Conservation (phyloP, 441 rosid genomes). For the Erodium texanum region DNA sequence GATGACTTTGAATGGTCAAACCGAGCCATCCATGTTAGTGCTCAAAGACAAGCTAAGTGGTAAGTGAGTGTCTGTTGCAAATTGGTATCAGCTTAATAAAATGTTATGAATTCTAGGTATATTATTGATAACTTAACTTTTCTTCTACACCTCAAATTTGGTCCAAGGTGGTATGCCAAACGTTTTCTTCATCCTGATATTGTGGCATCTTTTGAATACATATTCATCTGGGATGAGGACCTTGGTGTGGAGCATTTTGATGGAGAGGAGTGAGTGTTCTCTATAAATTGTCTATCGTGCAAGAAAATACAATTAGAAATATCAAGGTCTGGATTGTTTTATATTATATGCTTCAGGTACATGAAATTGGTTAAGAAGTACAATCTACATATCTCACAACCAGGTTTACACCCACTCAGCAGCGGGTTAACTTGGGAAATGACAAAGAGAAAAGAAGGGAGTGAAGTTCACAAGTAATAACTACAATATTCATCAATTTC, state of each 20-base stretch:
- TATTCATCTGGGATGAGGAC: neutral
- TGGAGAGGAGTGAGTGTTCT: conserved; percentile 42
- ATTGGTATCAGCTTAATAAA: neutral
- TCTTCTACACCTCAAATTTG: conserved; percentile 1
- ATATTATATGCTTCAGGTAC: neutral
- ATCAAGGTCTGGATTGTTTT: neutral
- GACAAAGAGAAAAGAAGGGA: conserved; percentile 79
- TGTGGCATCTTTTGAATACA: conserved; percentile 65
- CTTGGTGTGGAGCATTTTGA: neutral
- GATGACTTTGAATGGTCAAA: conserved; percentile 97
- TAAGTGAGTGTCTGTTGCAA: conserved; percentile 16
- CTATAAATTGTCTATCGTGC: neutral
- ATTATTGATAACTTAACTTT: neutral
- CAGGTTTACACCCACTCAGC: conserved; percentile 51
- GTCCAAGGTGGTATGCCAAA: conserved; percentile 94
- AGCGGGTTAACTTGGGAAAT: conserved; percentile 84
- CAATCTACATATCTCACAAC: conserved; percentile 3
- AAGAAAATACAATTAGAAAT: neutral
- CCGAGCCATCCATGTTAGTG: conserved; percentile 85
- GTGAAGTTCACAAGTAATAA: conserved; percentile 87
- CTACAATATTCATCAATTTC: neutral
- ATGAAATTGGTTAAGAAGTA: neutral
- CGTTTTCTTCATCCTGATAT: conserved; percentile 97
- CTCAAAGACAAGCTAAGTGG: conserved; percentile 84
- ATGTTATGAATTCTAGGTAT: neutral